phyloP scores from a whole-genome alignment of 306 rosid species.

The Cotoneaster glaucophyllus region DNA sequence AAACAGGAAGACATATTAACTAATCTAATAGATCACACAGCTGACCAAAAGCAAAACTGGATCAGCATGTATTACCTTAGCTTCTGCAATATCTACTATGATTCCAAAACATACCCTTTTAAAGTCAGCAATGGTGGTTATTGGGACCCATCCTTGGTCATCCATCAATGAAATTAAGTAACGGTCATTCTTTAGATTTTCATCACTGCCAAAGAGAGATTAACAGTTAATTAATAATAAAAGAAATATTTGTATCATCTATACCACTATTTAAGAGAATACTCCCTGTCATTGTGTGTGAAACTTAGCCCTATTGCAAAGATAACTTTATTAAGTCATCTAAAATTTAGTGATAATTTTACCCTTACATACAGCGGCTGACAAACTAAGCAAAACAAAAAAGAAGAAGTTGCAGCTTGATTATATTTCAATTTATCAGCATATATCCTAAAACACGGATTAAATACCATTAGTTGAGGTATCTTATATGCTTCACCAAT shows the following conservation, averaged over 20 bases:
- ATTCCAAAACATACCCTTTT: constrained; percentile 62
- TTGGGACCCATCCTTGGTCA: constrained; percentile 88
- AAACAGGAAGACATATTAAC: background rate
- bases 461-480: background rate
- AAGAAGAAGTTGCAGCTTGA: background rate
- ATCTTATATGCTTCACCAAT: background rate
- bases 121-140: constrained; percentile 64
- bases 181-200: constrained; percentile 71
- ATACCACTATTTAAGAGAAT: too few relatives aligned
- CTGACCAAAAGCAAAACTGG: background rate
- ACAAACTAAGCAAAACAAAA: background rate
- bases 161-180: constrained; percentile 84
- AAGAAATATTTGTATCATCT: background rate
- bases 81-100: background rate
- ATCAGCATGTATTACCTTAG: background rate
- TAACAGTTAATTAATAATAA: constrained; percentile 32
- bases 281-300: background rate
- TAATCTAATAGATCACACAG: background rate
- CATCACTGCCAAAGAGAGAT: constrained; percentile 73
- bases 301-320: background rate
- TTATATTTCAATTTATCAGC: background rate
- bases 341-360: background rate
- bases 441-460: background rate
- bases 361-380: background rate
- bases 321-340: background rate